These are phyloP conservation scores for Colletotrichum sp. DNA, from an alignment of 2,329 filamentous ascomycete genomes.

Conservation along the genomic window DNA sequence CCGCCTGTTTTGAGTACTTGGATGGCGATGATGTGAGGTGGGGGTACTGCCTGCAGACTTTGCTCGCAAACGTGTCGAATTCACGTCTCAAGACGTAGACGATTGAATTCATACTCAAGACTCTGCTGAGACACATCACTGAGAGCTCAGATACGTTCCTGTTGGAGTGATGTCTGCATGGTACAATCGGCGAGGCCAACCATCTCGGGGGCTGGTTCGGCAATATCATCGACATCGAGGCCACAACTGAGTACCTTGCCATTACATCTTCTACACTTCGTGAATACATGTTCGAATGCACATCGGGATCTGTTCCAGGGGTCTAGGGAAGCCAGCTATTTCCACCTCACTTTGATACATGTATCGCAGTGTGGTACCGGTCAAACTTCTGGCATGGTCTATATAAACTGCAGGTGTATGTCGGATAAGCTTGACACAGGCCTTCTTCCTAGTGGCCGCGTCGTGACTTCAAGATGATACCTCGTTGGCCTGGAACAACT, in stretches of 20 bases:
- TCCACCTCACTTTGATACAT: not conserved
- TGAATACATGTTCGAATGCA: not conserved
- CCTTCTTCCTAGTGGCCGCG: not conserved
- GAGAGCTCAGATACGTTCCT: not conserved
- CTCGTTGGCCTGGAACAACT: not conserved
- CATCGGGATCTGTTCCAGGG: not conserved
- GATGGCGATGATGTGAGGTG: not conserved
- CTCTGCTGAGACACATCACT: rapidly evolving
- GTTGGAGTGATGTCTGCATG: not conserved
- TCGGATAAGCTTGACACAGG: not conserved
- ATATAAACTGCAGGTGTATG: not conserved
- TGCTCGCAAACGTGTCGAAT: not conserved
- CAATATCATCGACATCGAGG: not conserved
- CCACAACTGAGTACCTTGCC: not conserved
- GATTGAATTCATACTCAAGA: not conserved
- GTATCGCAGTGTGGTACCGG: not conserved
- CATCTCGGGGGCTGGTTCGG: not conserved
- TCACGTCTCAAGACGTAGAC: not conserved
- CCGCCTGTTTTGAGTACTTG: not conserved
- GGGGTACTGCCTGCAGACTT: not conserved
- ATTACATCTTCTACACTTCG: not conserved
- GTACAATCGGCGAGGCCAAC: not conserved
- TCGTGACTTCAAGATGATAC: not conserved
- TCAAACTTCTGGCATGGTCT: not conserved
- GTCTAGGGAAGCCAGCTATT: not conserved